Base-by-base conservation (phyloP, 1,284 basidiomycete genomes). In the Ustilago xerochloae region DNA sequence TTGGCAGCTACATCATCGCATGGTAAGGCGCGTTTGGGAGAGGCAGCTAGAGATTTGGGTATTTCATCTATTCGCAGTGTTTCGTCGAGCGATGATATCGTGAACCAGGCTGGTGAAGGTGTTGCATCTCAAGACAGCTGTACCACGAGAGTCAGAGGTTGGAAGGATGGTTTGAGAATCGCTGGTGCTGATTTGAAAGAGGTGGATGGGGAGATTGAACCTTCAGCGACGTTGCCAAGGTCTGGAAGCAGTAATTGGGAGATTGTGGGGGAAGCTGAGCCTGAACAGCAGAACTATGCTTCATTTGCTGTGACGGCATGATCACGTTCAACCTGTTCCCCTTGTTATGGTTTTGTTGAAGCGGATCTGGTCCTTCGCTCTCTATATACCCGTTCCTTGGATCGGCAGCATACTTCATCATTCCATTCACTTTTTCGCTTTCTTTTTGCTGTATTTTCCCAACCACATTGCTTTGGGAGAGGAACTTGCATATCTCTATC, bases 211-310 rank as follows among this genome's bases (percentile, higher is more conserved):
- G 36, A 36, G 6, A 41, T 33, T 26, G 50, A 63, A 22, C 47
- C 30, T 1, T 22, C 24, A 0, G 35, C 46, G 29, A 60, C 59
- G 4, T 45, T 74, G 48, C 62, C 71, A 2, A 29, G 71, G 1
- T 69, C 65, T 1, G 71, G 71, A 2, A 74, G 71, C 57, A 74
- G 63, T 52, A 74, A 74, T 15, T 74, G 71, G 71, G 65, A 68
- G 63, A 26, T 74, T 7, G 59, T 74, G 3, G 71, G 58, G 26
- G 69, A 72, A 32, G 55, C 39, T 7, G 60, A 72, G 16, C 43
- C 60, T 6, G 60, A 63, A 16, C 38, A n/a, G n/a, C n/a, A n/a
- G n/a, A n/a, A n/a, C n/a, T n/a, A 46, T 10, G 29, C 54, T 16
- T 58, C 57, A 26, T 53, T 55, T 32, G 55, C 63, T 24, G 63